Percentiles rank a stretch among this genome's conserved stretches.
These are phyloP conservation scores for Cocos nucifera DNA, from an alignment of 176 grass and related monocot species.

Conservation along the genomic window DNA sequence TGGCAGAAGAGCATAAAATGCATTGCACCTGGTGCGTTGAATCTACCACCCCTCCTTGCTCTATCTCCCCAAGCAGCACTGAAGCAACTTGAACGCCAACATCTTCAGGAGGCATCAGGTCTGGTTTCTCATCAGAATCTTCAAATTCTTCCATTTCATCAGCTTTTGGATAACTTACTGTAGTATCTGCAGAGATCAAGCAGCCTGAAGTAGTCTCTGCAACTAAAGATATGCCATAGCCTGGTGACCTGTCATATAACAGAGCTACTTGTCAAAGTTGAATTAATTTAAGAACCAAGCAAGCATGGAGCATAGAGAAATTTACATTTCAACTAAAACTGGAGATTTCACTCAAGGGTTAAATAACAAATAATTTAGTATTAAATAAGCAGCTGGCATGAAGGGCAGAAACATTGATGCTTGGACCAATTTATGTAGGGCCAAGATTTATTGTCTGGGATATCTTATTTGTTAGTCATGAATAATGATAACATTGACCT, in stretches of 20 bases:
- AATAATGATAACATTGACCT: too few relatives aligned
- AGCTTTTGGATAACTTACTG: conserved; percentile 47
- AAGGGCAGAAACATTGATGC: too few relatives aligned
- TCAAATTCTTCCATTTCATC: conserved; percentile 44
- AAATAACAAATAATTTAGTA: too few relatives aligned
- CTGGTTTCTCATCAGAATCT: conserved; percentile 50
- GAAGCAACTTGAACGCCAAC: conserved; percentile 77
- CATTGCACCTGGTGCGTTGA: conserved; percentile 68
- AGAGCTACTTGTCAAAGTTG: background rate
- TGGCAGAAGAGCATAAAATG: too few relatives aligned
- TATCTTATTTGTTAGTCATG: too few relatives aligned
- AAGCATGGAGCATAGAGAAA: too few relatives aligned
- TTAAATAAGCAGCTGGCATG: too few relatives aligned
- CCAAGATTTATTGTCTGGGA: too few relatives aligned
- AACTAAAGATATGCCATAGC: conserved; percentile 84
- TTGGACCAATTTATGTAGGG: too few relatives aligned
- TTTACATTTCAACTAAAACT: too few relatives aligned
- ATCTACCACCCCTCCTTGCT: conserved; percentile 85
- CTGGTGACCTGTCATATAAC: conserved; percentile 58
- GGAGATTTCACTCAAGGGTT: too few relatives aligned
- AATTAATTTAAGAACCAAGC: background rate
- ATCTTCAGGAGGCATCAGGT: conserved; percentile 70
- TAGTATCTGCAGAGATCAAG: conserved; percentile 58
- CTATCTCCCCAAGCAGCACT: conserved; percentile 63
- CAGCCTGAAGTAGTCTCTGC: conserved; percentile 85